Evolutionary conservation across 2,329 filamentous ascomycete genomes (phyloP), one percentile per base, ranked within the genome.

Genomic region (Ophiostoma fasciatum): DNA sequence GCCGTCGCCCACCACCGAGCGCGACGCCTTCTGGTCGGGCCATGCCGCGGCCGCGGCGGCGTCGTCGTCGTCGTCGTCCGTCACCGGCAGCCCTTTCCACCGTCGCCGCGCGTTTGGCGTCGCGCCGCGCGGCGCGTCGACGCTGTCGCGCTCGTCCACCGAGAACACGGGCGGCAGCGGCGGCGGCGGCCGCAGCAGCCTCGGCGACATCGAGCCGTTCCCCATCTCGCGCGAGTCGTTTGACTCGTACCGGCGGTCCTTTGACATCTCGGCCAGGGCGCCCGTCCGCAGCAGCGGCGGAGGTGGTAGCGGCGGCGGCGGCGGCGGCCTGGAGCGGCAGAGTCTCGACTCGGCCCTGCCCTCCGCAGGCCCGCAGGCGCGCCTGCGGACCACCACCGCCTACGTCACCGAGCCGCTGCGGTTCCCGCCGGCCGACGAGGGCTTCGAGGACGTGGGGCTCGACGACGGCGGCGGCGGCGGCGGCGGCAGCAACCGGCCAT

Each of bases 191-290:
- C 30, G 36, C 36, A 27, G 31, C 35, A 37, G 23, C 31, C 21
- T 82, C 41, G 75, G 77, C 49, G 84, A 93, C 43, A 87, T 85
- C 48, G 88, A 96, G 53, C 85, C 81, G 12, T 96, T 96, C 55
- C 84, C 81, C 44, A 96, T 96, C 54, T 94, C 87, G 26, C 74
- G 88, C 50, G 90, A 96, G 60, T 94, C 87, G 2, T 96, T 96
- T 52, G 90, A 96, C 55, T 94, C 87, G 4, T 96, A 96, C 60
- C 71, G 90, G 44, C 76, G 90, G 50, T 94, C 87, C 45, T 96
- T 96, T 63, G 88, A 96, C 53, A 92, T 96, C 42, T 87, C 80
- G 33, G 88, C 87, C 27, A 77, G 78, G 44, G 90, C 84, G 27
- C 88, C 85, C 8, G 61, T 94, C 37, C 56, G 68, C 34, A 61